A percentile compares a stretch with the other conserved stretches of the same genome.
These are phyloP conservation scores for Aulographum hederae DNA, from an alignment of 2,329 filamentous ascomycete species.

Conservation along the genomic window DNA sequence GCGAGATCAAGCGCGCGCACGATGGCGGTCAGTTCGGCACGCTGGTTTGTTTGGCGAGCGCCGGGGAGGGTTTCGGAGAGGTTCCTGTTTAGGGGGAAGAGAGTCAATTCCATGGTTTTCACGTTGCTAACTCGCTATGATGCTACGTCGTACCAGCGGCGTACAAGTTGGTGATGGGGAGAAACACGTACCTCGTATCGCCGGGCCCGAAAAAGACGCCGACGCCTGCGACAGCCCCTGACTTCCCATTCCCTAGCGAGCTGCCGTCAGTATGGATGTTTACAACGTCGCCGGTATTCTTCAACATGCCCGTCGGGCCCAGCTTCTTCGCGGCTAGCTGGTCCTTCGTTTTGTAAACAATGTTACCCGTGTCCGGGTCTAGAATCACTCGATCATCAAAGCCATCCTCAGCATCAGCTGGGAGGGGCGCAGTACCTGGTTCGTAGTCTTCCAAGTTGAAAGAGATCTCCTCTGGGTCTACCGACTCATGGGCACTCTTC, in stretches of 20 bases:
- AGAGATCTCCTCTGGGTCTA: constrained; percentile 2
- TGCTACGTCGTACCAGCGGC: too few species aligned
- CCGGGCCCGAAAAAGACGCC: constrained; percentile 46
- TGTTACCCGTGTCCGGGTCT: constrained; percentile 32
- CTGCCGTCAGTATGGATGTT: constrained; percentile 47
- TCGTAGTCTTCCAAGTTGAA: too few species aligned
- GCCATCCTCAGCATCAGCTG: constrained; percentile 37
- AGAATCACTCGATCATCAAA: constrained; percentile 41
- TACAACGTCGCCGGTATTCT: constrained; percentile 30
- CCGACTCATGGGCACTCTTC: constrained; percentile 11
- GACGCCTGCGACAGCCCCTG: constrained; percentile 38
- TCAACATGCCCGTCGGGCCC: constrained; percentile 22
- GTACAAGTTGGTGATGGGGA: constrained; percentile 6
- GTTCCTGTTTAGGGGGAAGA: constrained; percentile 36
- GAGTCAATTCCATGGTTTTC: neutral
- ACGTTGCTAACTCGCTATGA: neutral
- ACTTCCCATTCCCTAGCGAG: constrained; percentile 37
- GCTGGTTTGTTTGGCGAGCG: constrained; percentile 73
- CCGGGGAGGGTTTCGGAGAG: constrained; percentile 62
- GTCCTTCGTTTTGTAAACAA: constrained; percentile 35
- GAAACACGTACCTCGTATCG: constrained; percentile 30
- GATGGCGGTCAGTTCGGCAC: constrained; percentile 85
- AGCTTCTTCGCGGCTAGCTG: constrained; percentile 28
- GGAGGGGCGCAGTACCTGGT: constrained; percentile 36
- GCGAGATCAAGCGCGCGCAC: constrained; percentile 64